Evolutionary conservation across 192 early-diverging fungal genomes (phyloP), one percentile per base, ranked within the genome.

Genomic region (Rhizoclosmatium sp.): DNA sequence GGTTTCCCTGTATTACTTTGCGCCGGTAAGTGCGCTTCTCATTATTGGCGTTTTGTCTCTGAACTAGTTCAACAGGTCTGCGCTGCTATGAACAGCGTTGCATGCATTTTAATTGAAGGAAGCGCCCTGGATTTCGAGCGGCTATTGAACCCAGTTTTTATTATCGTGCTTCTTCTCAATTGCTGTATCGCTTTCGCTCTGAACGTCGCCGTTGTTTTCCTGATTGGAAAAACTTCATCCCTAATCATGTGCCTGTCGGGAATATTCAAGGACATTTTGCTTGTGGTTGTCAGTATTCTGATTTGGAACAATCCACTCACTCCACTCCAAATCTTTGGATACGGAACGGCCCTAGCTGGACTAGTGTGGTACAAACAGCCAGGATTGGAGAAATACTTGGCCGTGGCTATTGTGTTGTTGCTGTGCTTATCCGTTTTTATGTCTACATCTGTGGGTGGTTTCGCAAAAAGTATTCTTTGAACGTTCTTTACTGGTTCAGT

Each of bases 171-270:
- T 41, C 23, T 84, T 3, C 60, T 72, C 10, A 84, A 84, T 62
- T 68, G 69, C 42, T 4, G 19, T 39, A 47, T 82, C 12, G 83
- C 83, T 12, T 77, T 84, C 69, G 59, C 23, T 23, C 73, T 84
- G 14, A 84, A 84, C 61, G 40, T 80, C 16, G 73, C 80, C 19
- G 61, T 84, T 42, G 80, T 84, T 1, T 78, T 79, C 46, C 45
- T 84, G 78, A 82, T 84, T 61, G 78, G 78, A 10, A 54, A 71
- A 31, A 82, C 83, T n/a, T 84, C 83, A 41, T 83, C 83, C 9
- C 78, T 82, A 54, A 78, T 82, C 47, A 71, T 84, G 45, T 79
- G 76, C 54, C 73, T 82, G 16, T 78, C 65, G 31, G 83, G 83
- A 23, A 74, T 84, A 2, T 54, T 84, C 31, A 84, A 84, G 61